phyloP scores from a whole-genome alignment of 345 rosid genomes.

The Psidium friedrichsthalianum region DNA sequence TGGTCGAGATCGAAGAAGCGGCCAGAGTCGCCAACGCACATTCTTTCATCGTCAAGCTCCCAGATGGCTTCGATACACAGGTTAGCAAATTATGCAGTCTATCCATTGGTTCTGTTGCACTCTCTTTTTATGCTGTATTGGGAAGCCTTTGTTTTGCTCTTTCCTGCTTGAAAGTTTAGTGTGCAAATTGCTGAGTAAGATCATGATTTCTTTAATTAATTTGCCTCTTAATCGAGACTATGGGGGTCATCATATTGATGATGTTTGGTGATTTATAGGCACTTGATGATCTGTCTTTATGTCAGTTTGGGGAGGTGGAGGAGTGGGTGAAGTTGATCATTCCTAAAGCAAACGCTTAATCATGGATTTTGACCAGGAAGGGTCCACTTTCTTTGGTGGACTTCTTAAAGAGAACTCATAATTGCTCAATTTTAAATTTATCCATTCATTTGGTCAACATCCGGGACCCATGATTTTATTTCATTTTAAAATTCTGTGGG shows the following conservation, averaged over 20 bases:
- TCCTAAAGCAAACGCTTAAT: conserved; percentile 21
- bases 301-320: conserved; percentile 20
- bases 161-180: neutral
- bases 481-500: conserved; percentile 28
- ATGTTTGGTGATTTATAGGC: neutral
- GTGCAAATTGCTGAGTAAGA: neutral
- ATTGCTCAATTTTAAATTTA: neutral
- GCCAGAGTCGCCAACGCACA: conserved; percentile 97
- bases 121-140: neutral
- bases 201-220: neutral
- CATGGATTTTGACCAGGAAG: conserved; percentile 29
- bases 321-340: conserved; percentile 23
- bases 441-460: conserved; percentile 40
- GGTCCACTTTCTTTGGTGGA: conserved; percentile 17
- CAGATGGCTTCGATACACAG: conserved; percentile 93
- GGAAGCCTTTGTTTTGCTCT: neutral
- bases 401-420: conserved; percentile 5
- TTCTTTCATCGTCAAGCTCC: conserved; percentile 85
- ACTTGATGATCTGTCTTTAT: conserved; percentile 11
- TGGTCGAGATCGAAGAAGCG: conserved; percentile 79
- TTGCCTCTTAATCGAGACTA: neutral
- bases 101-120: neutral
- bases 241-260: neutral
- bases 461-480: conserved; percentile 12
- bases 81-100: conserved; percentile 11